These are phyloP conservation scores for Torulaspora maleeae DNA, from an alignment of 805 yeast genomes.

Conservation along the genomic window DNA sequence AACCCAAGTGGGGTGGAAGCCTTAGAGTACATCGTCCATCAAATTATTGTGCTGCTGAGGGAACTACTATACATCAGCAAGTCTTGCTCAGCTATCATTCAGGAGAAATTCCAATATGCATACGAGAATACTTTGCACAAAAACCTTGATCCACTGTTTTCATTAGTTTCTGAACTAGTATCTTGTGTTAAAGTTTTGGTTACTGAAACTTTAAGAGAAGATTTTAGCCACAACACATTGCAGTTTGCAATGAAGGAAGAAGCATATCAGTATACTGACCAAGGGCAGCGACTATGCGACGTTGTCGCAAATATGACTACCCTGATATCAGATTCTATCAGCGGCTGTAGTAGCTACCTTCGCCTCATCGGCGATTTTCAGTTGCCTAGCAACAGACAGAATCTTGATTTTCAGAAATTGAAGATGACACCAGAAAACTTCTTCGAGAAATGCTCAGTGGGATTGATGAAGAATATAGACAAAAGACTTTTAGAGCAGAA, in stretches of 20 bases:
- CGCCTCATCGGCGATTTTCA: conserved; percentile 63
- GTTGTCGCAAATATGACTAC: conserved; percentile 58
- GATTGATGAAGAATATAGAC: conserved; percentile 45
- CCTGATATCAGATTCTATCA: conserved; percentile 46
- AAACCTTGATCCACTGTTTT: conserved; percentile 53
- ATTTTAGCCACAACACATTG: conserved; percentile 19
- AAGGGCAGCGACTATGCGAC: conserved; percentile 61
- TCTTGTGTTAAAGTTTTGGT: conserved; percentile 60
- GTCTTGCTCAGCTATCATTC: conserved; percentile 38
- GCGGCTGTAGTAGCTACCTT: conserved; percentile 48
- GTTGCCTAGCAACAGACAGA: conserved; percentile 53
- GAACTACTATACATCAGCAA: conserved; percentile 61
- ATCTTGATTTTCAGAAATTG: conserved; percentile 59
- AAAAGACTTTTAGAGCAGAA: conserved; percentile 30
- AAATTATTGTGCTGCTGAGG: conserved; percentile 56
- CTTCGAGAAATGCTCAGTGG: conserved; percentile 56
- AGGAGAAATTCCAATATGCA: conserved; percentile 28
- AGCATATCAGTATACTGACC: conserved; percentile 54
- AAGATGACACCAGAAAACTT: conserved; percentile 57
- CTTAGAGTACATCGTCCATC: conserved; percentile 62
- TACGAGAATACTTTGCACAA: conserved; percentile 34
- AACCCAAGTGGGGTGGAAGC: conserved; percentile 65
- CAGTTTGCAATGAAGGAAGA: conserved; percentile 28
- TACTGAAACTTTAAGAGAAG: conserved; percentile 47
- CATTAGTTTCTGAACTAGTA: conserved; percentile 61